These are phyloP conservation scores for Aspergillus ustus DNA, from an alignment of 2,329 filamentous ascomycete genomes.

Conservation along the genomic window DNA sequence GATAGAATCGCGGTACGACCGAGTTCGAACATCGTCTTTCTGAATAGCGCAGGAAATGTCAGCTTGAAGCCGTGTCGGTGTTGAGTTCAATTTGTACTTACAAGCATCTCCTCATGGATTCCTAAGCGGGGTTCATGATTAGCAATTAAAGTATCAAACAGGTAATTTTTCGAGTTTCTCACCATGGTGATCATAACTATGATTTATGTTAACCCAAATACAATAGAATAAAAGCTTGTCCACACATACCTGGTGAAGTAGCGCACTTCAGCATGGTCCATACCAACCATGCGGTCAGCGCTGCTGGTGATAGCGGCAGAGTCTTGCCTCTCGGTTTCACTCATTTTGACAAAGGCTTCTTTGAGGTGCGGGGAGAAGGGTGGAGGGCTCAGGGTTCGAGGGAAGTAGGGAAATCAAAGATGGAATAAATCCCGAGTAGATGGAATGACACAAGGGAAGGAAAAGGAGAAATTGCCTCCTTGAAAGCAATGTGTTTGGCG, in stretches of 20 bases:
- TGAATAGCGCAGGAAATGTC: constrained; percentile 44
- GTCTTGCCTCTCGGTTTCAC: constrained; percentile 30
- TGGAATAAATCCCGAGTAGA: background rate
- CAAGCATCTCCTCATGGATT: constrained; percentile 98
- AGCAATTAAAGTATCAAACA: constrained; percentile 25
- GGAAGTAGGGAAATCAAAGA: background rate
- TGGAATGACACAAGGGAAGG: constrained; percentile 11
- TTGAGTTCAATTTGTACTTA: constrained; percentile 55
- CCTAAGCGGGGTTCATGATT: constrained; percentile 58
- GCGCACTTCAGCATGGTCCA: constrained; percentile 96
- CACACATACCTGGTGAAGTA: constrained; percentile 90
- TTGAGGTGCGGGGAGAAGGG: background rate
- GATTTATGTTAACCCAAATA: constrained; percentile 24
- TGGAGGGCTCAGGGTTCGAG: background rate
- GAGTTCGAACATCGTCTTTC: constrained; percentile 98
- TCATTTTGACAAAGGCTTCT: constrained; percentile 33
- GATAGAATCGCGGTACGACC: constrained; percentile 96
- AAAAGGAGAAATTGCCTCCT: constrained; percentile 15
- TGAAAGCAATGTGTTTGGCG: constrained; percentile 8
- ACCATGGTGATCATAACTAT: constrained; percentile 98
- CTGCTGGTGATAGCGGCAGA: constrained; percentile 42
- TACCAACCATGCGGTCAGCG: constrained; percentile 56
- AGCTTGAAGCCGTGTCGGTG: background rate
- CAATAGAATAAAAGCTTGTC: background rate
- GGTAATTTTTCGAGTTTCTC: constrained; percentile 46